Conservation (phyloP, 768 basidiomycete genomes). For the Boletellus sp. region DNA sequence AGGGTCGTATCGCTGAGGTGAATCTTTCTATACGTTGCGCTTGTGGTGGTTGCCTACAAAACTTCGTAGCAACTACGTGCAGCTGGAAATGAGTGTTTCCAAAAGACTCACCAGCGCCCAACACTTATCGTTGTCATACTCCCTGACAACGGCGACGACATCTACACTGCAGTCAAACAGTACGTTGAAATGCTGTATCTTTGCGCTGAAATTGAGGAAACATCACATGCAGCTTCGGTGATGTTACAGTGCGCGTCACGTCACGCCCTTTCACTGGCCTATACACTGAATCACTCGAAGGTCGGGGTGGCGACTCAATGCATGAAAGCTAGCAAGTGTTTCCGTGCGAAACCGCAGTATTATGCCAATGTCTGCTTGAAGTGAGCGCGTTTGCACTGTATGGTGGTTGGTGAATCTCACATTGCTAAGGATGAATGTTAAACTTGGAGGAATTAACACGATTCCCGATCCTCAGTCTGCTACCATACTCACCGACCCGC, state of each 20-base stretch:
- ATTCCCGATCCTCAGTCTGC: slow-evolving; percentile 70
- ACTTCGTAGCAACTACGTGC: slow-evolving; percentile 43
- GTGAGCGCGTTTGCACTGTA: slow-evolving; percentile 39
- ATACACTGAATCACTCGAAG: slow-evolving; percentile 29
- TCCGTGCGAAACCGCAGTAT: slow-evolving; percentile 68
- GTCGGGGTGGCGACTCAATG: slow-evolving; percentile 80
- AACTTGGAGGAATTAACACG: slow-evolving; percentile 79
- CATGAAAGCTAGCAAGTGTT: slow-evolving; percentile 63
- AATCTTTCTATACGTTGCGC: slow-evolving; percentile 3
- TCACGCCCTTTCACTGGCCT: not conserved
- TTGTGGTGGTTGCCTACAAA: not conserved
- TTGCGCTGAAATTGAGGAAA: not conserved
- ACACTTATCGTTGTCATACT: slow-evolving; percentile 63
- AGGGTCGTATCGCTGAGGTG: slow-evolving; percentile 50
- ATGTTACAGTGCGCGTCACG: slow-evolving; percentile 44
- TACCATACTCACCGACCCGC: slow-evolving; percentile 60
- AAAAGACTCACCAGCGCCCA: slow-evolving; percentile 42
- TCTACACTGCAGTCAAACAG: slow-evolving; percentile 79
- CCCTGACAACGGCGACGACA: slow-evolving; percentile 71
- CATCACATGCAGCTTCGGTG: slow-evolving; percentile 56
- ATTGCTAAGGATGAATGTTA: slow-evolving; percentile 66
- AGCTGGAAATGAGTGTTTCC: slow-evolving; percentile 46
- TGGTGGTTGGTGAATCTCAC: not conserved
- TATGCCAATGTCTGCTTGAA: slow-evolving; percentile 80
- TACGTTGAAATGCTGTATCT: slow-evolving; percentile 34